Evolutionary conservation across 2,329 filamentous ascomycete genomes (phyloP).

Genomic region (Ascochyta koolunga): DNA sequence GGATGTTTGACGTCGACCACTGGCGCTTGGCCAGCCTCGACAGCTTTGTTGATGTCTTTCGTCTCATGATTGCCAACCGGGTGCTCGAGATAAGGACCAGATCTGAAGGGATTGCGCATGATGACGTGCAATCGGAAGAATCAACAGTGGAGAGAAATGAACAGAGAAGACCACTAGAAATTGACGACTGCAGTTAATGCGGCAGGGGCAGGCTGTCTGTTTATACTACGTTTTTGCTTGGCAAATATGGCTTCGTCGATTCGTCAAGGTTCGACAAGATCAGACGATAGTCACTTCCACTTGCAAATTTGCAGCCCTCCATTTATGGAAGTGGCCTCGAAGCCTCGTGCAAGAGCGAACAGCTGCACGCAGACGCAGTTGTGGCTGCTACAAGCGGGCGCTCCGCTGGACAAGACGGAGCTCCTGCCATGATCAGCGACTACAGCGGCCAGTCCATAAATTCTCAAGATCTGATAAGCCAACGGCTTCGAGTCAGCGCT

Average conservation of each 20-base stretch:
- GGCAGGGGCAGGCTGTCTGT: neutral
- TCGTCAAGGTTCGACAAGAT: neutral
- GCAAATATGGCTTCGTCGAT: conserved; percentile 1
- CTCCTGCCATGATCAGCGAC: conserved; percentile 7
- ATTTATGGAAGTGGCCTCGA: neutral
- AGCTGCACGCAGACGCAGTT: neutral
- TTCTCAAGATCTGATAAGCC: conserved; percentile 9
- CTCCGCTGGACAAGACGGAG: neutral
- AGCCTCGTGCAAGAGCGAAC: conserved; percentile 4
- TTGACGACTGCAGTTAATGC: neutral
- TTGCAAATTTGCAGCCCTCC: conserved; percentile 5
- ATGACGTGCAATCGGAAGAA: neutral
- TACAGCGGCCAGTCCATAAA: neutral
- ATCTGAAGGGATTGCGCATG: conserved; percentile 9
- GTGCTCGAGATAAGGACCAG: conserved; percentile 1
- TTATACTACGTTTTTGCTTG: conserved; percentile 2
- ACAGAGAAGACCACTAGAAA: neutral
- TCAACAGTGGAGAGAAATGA: neutral
- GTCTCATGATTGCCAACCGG: conserved; percentile 6
- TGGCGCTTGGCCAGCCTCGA: conserved; percentile 13
- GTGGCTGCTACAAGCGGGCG: conserved; percentile 2
- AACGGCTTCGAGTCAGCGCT: neutral
- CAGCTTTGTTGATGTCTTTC: conserved; percentile 15
- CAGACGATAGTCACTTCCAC: neutral
- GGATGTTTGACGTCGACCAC: conserved; percentile 14